Percentiles rank a stretch among this genome's conserved stretches.
These are phyloP conservation scores for Trametes cubensis DNA, from an alignment of 768 basidiomycete species.

Conservation along the genomic window DNA sequence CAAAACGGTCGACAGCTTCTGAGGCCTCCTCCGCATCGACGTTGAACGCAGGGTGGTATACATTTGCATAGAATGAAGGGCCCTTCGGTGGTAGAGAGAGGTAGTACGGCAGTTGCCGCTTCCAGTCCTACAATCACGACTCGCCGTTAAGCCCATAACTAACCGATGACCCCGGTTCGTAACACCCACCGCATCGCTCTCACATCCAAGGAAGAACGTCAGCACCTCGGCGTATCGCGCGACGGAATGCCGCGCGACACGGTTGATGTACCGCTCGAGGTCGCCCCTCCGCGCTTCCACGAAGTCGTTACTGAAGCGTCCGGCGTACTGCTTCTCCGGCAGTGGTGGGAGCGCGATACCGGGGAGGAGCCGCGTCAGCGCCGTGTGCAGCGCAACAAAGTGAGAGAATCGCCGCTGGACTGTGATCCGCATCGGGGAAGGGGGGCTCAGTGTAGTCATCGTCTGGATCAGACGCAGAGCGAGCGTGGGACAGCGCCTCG, in stretches of 20 bases:
- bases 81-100: conserved; percentile 67
- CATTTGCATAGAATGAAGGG: conserved; percentile 73
- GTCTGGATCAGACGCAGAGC: conserved; percentile 13
- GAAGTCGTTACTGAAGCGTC: conserved; percentile 78
- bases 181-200: conserved; percentile 67
- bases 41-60: conserved; percentile 87
- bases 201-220: conserved; percentile 77
- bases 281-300: conserved; percentile 82
- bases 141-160: conserved; percentile 4
- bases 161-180: conserved; percentile 1
- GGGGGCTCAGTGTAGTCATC: conserved; percentile 25
- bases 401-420: conserved; percentile 85
- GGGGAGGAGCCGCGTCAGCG: conserved; percentile 67
- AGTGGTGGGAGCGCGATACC: conserved; percentile 80
- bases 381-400: conserved; percentile 76
- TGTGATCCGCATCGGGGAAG: conserved; percentile 58
- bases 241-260: conserved; percentile 74
- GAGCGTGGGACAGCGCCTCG: conserved; percentile 33
- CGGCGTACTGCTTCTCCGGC: conserved; percentile 84
- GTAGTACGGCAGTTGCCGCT: conserved; percentile 59
- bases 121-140: conserved; percentile 62
- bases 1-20: conserved; percentile 62
- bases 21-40: conserved; percentile 73
- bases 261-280: conserved; percentile 74
- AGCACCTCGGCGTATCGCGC: conserved; percentile 78